Evolutionary conservation across 23 red algal genomes (phyloP).

Genomic region (Gracilaria domingensis): DNA sequence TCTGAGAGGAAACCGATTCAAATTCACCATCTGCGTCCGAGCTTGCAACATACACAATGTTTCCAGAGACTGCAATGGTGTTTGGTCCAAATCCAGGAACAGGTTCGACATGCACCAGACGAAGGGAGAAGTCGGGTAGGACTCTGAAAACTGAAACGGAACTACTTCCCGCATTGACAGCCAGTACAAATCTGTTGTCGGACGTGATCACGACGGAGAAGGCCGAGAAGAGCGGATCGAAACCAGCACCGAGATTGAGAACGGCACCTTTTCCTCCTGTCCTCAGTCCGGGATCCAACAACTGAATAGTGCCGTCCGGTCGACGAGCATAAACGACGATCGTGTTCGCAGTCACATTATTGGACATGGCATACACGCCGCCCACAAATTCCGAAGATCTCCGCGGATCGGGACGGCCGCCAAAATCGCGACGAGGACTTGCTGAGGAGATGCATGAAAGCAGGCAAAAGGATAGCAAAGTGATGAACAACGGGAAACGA

Average conservation of each 20-base stretch:
- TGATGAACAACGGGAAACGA: no score
- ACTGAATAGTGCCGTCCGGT: slow-evolving; percentile 4
- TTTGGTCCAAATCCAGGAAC: slow-evolving; percentile 23
- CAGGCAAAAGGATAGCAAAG: no score
- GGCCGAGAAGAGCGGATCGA: slow-evolving; percentile 22
- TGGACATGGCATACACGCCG: slow-evolving; percentile 29
- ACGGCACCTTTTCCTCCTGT: slow-evolving; percentile 25
- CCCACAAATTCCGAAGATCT: background rate
- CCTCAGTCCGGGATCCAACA: background rate
- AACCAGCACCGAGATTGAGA: background rate
- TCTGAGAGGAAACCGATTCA: background rate
- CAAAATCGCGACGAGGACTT: no score
- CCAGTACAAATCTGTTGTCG: slow-evolving; percentile 15
- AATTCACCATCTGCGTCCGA: slow-evolving; percentile 23
- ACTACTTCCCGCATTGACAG: slow-evolving; percentile 33
- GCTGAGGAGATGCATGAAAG: no score
- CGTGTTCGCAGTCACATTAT: slow-evolving; percentile 32
- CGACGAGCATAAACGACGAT: slow-evolving; percentile 21
- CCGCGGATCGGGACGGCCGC: no score
- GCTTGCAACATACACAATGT: slow-evolving; percentile 3
- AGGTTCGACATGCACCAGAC: background rate
- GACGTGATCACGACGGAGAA: slow-evolving; percentile 4
- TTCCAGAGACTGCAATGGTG: slow-evolving; percentile 4
- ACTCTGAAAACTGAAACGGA: slow-evolving; percentile 34
- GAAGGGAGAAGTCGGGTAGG: slow-evolving; percentile 17